Conservation (phyloP, 345 rosid species). For the Stellera chamaejasme region DNA sequence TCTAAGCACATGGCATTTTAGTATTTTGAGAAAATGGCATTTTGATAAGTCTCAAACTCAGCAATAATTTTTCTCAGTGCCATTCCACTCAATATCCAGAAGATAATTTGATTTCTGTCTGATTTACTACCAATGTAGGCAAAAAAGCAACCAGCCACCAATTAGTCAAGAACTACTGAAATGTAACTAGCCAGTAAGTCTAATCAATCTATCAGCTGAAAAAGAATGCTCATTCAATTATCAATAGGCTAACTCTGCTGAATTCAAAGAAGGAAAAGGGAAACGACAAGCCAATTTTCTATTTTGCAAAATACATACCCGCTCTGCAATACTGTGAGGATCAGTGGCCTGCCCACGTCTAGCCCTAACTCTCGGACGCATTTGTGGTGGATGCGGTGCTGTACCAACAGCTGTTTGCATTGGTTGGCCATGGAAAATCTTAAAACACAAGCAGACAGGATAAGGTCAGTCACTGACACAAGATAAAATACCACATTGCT, state of each 20-base stretch:
- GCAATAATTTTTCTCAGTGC: background rate
- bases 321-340: slow-evolving; percentile 99
- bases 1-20: too few relatives aligned
- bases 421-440: slow-evolving; percentile 94
- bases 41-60: background rate
- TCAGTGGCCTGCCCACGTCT: slow-evolving; percentile 99
- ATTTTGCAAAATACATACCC: slow-evolving; percentile 36
- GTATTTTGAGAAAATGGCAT: too few relatives aligned
- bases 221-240: too few relatives aligned
- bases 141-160: too few relatives aligned
- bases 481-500: too few relatives aligned
- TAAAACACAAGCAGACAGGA: slow-evolving; percentile 12
- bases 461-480: background rate
- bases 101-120: too few relatives aligned
- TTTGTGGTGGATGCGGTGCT: slow-evolving; percentile 83
- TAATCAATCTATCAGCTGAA: background rate
- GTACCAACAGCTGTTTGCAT: slow-evolving; percentile 57
- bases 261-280: too few relatives aligned
- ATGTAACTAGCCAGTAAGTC: background rate
- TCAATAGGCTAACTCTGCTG: too few relatives aligned
- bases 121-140: too few relatives aligned
- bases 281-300: too few relatives aligned
- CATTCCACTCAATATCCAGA: background rate
- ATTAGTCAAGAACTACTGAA: too few relatives aligned
- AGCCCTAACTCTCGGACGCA: slow-evolving; percentile 98